These are phyloP conservation scores for Prunus campanulata DNA, from an alignment of 306 rosid species.

Conservation along the genomic window DNA sequence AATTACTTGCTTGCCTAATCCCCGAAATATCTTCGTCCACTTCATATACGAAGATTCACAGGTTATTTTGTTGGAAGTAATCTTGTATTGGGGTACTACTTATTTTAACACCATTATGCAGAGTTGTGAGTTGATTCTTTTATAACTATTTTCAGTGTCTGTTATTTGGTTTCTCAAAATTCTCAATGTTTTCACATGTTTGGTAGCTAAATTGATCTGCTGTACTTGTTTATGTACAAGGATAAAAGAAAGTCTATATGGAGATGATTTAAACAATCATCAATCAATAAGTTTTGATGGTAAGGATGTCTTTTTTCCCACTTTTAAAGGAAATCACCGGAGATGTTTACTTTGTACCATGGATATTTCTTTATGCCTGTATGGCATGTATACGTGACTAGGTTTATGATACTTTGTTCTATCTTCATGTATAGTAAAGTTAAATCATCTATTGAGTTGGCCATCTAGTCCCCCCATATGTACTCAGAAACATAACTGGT, in stretches of 20 bases:
- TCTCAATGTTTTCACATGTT: background rate
- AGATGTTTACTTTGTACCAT: too few species aligned
- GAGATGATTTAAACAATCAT: background rate
- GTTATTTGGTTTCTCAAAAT: background rate
- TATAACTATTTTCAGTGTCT: background rate
- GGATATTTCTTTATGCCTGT: background rate
- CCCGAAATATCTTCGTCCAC: background rate
- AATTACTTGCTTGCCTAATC: constrained; percentile 6
- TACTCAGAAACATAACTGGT: too few species aligned
- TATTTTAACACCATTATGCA: background rate
- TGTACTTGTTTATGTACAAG: background rate
- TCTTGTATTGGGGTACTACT: constrained; percentile 7
- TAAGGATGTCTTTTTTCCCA: background rate
- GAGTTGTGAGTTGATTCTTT: background rate
- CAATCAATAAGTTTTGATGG: background rate
- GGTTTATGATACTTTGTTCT: background rate
- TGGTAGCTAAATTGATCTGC: background rate
- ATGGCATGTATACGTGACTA: background rate
- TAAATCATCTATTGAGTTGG: background rate
- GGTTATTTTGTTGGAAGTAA: background rate
- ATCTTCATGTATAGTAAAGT: background rate
- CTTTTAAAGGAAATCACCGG: background rate
- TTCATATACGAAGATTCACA: background rate
- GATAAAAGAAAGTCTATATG: background rate
- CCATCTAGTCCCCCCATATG: background rate